These are phyloP conservation scores for Sclerotinia borealis DNA, from an alignment of 2,329 filamentous ascomycete species.

Conservation along the genomic window DNA sequence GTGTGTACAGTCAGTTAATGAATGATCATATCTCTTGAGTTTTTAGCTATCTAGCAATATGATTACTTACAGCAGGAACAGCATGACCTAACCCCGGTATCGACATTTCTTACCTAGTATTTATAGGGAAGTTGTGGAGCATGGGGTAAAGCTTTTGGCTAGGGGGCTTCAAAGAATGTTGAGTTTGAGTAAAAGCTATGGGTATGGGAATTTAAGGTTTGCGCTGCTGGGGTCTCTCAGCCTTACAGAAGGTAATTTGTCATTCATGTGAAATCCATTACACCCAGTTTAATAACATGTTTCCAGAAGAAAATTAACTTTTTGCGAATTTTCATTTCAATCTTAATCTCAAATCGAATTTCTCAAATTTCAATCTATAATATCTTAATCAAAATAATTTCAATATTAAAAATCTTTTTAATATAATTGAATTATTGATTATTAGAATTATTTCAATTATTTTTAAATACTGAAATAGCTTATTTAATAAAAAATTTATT, in stretches of 20 bases:
- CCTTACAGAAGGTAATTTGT: neutral
- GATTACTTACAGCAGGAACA: constrained; percentile 47
- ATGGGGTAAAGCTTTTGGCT: constrained; percentile 9
- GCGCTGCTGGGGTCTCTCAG: constrained; percentile 1
- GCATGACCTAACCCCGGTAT: constrained; percentile 69
- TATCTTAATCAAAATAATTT: too few relatives aligned
- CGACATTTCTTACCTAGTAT: constrained; percentile 47
- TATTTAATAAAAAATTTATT: too few relatives aligned
- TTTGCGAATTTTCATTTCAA: too few relatives aligned
- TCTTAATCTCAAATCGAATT: too few relatives aligned
- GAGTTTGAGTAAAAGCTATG: constrained; percentile 14
- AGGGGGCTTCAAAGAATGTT: too few relatives aligned
- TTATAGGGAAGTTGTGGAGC: constrained; percentile 3
- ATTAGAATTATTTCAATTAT: too few relatives aligned
- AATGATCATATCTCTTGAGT: neutral
- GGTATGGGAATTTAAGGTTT: constrained; percentile 4
- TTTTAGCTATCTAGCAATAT: neutral
- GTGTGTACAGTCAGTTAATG: constrained; percentile 19
- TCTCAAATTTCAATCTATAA: too few relatives aligned
- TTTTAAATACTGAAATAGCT: too few relatives aligned
- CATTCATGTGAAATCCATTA: neutral
- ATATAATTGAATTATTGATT: too few relatives aligned
- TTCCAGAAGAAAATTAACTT: too few relatives aligned
- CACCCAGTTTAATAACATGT: too few relatives aligned
- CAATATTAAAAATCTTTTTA: too few relatives aligned